A percentile compares a stretch with the other conserved stretches of the same genome.
Conservation (phyloP, 805 yeast species). For the Saccharomycopsis capsularis region DNA sequence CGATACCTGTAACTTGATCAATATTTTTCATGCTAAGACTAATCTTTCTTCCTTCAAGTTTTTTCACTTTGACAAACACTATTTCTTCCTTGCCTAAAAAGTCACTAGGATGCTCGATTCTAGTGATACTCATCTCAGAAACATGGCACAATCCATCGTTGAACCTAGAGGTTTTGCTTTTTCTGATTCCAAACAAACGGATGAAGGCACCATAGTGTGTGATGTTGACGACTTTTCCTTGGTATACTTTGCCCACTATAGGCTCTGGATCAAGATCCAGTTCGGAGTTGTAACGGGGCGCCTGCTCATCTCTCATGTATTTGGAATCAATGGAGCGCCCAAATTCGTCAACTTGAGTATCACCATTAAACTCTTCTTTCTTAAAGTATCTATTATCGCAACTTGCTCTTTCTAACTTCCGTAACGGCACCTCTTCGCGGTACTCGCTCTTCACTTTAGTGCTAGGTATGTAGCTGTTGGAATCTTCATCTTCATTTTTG, state of each 20-base stretch:
- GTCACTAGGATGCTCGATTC: slow-evolving; percentile 55
- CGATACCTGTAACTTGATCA: slow-evolving; percentile 62
- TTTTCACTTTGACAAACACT: slow-evolving; percentile 56
- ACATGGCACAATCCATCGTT: slow-evolving; percentile 69
- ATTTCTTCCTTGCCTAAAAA: slow-evolving; percentile 48
- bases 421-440: not conserved
- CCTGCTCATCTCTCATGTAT: slow-evolving; percentile 19
- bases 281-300: not conserved
- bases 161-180: slow-evolving; percentile 19
- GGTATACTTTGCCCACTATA: slow-evolving; percentile 41
- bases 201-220: slow-evolving; percentile 78
- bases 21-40: slow-evolving; percentile 63
- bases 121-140: slow-evolving; percentile 50
- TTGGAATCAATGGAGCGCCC: slow-evolving; percentile 3
- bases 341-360: slow-evolving; percentile 12
- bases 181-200: slow-evolving; percentile 35
- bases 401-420: not conserved
- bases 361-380: not conserved
- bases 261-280: slow-evolving; percentile 32
- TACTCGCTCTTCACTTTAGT: not conserved
- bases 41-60: slow-evolving; percentile 39
- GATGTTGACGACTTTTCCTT: slow-evolving; percentile 54
- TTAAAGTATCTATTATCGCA: not conserved
- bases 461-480: not conserved
- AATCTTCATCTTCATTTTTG: not conserved